Percentiles rank a stretch among this genome's conserved stretches.
phyloP scores from a whole-genome alignment of 805 yeast genomes.

The Kazachstania taianensis region DNA sequence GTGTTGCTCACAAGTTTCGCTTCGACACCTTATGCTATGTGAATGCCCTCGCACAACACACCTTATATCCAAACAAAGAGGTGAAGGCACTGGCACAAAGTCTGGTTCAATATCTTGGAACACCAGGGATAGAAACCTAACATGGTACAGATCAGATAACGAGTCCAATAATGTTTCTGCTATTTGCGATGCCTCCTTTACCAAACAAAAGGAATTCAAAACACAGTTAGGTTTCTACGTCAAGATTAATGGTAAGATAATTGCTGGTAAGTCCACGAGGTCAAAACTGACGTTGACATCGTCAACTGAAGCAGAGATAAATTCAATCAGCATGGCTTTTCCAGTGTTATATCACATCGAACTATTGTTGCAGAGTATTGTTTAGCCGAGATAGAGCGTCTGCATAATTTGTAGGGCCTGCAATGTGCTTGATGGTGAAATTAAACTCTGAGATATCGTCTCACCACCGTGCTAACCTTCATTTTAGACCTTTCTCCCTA shows the following conservation, averaged over 20 bases:
- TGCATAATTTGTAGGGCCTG: not conserved
- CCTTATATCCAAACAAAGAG: constrained; percentile 5
- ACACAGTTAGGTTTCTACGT: constrained; percentile 4
- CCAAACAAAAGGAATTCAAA: constrained; percentile 1
- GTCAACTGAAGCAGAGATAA: constrained; percentile 3
- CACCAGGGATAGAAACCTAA: constrained; percentile 3
- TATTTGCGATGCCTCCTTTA: constrained; percentile 5
- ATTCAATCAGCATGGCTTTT: not conserved
- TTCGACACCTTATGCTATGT: constrained; percentile 8
- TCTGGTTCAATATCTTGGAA: constrained; percentile 5
- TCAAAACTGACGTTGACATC: constrained; percentile 1
- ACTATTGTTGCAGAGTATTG: not conserved
- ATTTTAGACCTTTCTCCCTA: not conserved
- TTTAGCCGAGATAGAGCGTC: not conserved
- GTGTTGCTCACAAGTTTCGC: constrained; percentile 6
- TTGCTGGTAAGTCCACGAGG: constrained; percentile 3
- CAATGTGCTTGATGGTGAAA: constrained; percentile 1
- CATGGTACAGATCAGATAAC: constrained; percentile 2
- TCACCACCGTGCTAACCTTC: constrained; percentile 2
- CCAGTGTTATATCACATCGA: not conserved
- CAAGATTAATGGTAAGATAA: constrained; percentile 1
- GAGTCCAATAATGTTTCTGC: not conserved
- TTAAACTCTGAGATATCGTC: constrained; percentile 1
- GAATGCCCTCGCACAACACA: constrained; percentile 6
- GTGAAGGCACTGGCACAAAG: constrained; percentile 2